Evolutionary conservation across 2,329 filamentous ascomycete genomes (phyloP), one percentile per base, ranked within the genome.

Genomic region (Pseudogymnoascus sp.): DNA sequence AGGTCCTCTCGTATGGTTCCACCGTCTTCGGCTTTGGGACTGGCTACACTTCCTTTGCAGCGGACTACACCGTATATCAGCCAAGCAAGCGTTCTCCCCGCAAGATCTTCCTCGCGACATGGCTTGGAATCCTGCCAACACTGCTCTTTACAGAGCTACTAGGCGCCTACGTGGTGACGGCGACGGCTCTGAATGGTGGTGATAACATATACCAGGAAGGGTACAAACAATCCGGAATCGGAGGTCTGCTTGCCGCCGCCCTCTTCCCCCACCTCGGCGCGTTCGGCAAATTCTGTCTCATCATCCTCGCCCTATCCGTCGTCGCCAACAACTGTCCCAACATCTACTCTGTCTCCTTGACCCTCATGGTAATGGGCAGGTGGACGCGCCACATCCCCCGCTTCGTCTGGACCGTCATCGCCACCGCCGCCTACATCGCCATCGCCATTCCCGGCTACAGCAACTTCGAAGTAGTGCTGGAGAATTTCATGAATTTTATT

Each of bases 51-150:
- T 83, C 83, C 6, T 90, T 87, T 65, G 89, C 90, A 0, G 87
- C 89, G 7, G 90, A 93, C 72, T 93, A 92, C 74, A 91, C 88
- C 21, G 88, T 91, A 61, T 93, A 93, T 75, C 90, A 92, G 70
- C 89, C 89, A 0, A 78, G 80, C 2, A 79, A 76, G 23, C 85
- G 85, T 43, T 82, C 83, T 31, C 81, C 84, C 21, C 74, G 73
- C 45, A 85, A 85, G 66, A 80, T 92, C 66, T 93, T 93, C 75
- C 70, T 83, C 65, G 86, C 85, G 72, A 90, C 89, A 31, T 90
- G 86, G 74, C 73, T 78, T 23, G 90, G 90, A 8, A 79, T 95
- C 13, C 83, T 89, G 67, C 76, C 90, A 67, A 86, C 89, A 1
- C 82, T 93, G 1, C 78, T 89, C 66, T 92, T 93, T 77, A 88